A percentile compares a stretch with the other conserved stretches of the same genome.
Conservation (phyloP, 148 eudicot species). For the Heliosperma pusillum region DNA sequence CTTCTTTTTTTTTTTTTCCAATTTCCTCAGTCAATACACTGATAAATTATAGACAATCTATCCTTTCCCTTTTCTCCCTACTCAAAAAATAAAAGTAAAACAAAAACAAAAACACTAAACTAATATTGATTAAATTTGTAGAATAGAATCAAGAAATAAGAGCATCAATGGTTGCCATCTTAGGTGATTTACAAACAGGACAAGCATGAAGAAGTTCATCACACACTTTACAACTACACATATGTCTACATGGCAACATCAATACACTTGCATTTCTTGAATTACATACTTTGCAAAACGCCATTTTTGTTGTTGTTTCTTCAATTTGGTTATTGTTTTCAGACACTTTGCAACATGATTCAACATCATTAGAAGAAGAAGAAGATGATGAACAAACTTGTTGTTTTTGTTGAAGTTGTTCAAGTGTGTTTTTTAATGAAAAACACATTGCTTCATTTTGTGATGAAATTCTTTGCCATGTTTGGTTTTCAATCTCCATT, state of each 20-base stretch:
- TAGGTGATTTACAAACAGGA: constrained; percentile 62
- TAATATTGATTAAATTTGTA: not conserved
- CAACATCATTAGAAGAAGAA: constrained; percentile 46
- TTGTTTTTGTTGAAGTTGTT: constrained; percentile 35
- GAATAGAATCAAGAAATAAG: constrained; percentile 24
- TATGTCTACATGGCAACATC: constrained; percentile 76
- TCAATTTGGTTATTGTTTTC: not conserved
- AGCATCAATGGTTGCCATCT: constrained; percentile 55
- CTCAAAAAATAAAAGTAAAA: constrained; percentile 1
- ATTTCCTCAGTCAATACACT: not conserved
- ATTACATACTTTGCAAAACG: constrained; percentile 50
- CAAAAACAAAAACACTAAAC: not conserved
- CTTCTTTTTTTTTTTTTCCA: not conserved
- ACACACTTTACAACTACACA: constrained; percentile 61
- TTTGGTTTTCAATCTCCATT: constrained; percentile 49
- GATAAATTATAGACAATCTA: constrained; percentile 17
- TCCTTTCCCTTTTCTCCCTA: not conserved
- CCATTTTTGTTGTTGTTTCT: constrained; percentile 4
- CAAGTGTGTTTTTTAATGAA: constrained; percentile 36
- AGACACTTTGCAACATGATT: constrained; percentile 46
- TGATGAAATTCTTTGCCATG: constrained; percentile 54
- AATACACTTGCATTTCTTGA: constrained; percentile 45
- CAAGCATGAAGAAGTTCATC: constrained; percentile 52
- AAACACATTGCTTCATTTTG: constrained; percentile 54
- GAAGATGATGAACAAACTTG: constrained; percentile 19